phyloP scores from a whole-genome alignment of 2,329 filamentous ascomycete species.

The Ophiostoma australiae region DNA sequence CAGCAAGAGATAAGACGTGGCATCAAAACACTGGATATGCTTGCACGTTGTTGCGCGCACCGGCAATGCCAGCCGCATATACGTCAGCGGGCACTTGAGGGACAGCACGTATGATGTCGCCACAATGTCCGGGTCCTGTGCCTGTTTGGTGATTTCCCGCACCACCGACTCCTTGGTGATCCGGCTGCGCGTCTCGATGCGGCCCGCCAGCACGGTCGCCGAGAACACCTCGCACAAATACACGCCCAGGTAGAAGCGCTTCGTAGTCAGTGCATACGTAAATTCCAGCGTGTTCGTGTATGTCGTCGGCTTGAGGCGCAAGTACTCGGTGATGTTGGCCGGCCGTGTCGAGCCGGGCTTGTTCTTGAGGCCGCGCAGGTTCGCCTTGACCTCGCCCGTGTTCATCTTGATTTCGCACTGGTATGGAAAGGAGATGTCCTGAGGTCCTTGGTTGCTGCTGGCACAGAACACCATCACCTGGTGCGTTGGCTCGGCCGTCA shows the following conservation, averaged over 20 bases:
- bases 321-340: slow-evolving; percentile 76
- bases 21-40: slow-evolving; percentile 94
- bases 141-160: slow-evolving; percentile 62
- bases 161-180: slow-evolving; percentile 79
- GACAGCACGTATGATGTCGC: slow-evolving; percentile 85
- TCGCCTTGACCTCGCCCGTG: slow-evolving; percentile 80
- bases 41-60: slow-evolving; percentile 74
- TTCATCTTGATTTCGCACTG: slow-evolving; percentile 93
- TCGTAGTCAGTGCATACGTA: slow-evolving; percentile 86
- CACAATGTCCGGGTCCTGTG: slow-evolving; percentile 82
- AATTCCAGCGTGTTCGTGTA: slow-evolving; percentile 77
- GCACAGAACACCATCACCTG: slow-evolving; percentile 82
- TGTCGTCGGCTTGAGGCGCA: slow-evolving; percentile 61
- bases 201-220: slow-evolving; percentile 64
- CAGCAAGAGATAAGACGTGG: slow-evolving; percentile 81
- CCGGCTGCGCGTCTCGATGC: slow-evolving; percentile 60
- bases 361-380: slow-evolving; percentile 90
- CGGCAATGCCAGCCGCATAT: slow-evolving; percentile 72
- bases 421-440: slow-evolving; percentile 84
- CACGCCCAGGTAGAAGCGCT: slow-evolving; percentile 70
- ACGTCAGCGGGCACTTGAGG: slow-evolving; percentile 87
- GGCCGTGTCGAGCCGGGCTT: slow-evolving; percentile 92
- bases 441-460: slow-evolving; percentile 54
- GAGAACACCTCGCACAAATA: slow-evolving; percentile 71
- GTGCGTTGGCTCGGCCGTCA: slow-evolving; percentile 52